These are phyloP conservation scores for Platanus orientalis DNA, from an alignment of 164 flowering plant genomes.

Conservation along the genomic window DNA sequence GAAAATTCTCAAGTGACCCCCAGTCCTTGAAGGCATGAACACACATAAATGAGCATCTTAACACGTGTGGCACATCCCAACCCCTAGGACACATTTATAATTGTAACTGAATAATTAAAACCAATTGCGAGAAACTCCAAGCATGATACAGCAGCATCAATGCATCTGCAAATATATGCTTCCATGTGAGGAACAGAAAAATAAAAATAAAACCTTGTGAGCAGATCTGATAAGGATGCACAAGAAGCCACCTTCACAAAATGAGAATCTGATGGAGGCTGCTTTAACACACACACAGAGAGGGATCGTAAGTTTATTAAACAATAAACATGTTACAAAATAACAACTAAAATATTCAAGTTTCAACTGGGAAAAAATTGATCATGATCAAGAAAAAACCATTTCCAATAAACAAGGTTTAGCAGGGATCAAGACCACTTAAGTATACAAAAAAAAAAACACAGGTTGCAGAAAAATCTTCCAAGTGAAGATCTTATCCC, in stretches of 20 bases:
- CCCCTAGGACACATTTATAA: too few species aligned
- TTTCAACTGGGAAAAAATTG: neutral
- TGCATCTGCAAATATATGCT: neutral
- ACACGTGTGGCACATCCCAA: too few species aligned
- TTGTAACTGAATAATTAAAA: too few species aligned
- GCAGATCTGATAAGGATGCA: constrained; percentile 60
- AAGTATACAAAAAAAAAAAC: neutral
- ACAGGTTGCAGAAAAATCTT: too few species aligned
- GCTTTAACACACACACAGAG: constrained; percentile 14
- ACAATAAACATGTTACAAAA: neutral
- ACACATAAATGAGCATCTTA: too few species aligned
- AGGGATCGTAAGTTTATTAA: neutral
- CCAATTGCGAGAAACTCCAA: neutral
- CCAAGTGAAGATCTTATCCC: too few species aligned
- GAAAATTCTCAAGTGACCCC: too few species aligned
- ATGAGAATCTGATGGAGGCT: constrained; percentile 55
- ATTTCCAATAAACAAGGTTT: too few species aligned
- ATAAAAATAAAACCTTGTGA: constrained; percentile 52
- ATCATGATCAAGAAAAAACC: neutral
- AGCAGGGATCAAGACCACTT: too few species aligned
- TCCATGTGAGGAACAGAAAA: neutral
- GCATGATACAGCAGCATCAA: neutral
- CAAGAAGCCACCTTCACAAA: constrained; percentile 66
- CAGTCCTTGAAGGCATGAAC: too few species aligned
- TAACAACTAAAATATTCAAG: too few species aligned